phyloP scores from a whole-genome alignment of 2,329 filamentous ascomycete species.

The Sporothrix humicola region DNA sequence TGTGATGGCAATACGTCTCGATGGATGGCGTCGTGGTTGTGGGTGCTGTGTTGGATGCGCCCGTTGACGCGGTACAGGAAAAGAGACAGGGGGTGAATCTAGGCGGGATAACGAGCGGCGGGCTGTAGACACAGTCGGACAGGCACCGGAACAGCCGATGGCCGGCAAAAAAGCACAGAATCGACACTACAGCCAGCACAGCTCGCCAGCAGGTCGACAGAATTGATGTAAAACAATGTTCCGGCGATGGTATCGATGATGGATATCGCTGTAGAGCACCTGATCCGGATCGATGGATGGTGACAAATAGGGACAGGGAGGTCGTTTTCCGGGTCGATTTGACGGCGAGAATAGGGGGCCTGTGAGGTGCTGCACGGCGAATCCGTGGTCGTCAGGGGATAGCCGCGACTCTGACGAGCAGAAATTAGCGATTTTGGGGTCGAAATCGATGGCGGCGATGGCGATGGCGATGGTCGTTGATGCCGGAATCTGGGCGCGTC shows the following conservation, averaged over 20 bases:
- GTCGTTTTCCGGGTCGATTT: background rate
- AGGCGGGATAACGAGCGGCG: slow-evolving; percentile 17
- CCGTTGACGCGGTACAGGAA: slow-evolving; percentile 3
- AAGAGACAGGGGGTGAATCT: background rate
- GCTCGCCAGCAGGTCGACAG: background rate
- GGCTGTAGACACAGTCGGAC: background rate
- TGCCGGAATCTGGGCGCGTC: slow-evolving; percentile 34
- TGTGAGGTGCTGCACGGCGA: background rate
- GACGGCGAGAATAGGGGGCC: background rate
- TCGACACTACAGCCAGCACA: background rate
- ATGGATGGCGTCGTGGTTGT: background rate
- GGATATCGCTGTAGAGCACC: background rate
- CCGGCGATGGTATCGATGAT: slow-evolving; percentile 27
- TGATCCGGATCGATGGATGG: slow-evolving; percentile 6
- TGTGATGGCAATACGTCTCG: background rate
- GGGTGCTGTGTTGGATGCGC: background rate
- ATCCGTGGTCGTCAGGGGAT: background rate
- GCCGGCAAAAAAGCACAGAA: slow-evolving; percentile 20
- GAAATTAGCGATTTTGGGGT: slow-evolving; percentile 4
- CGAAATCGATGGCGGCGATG: slow-evolving; percentile 24
- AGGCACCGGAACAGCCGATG: slow-evolving; percentile 16
- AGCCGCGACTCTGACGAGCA: background rate
- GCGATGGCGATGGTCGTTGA: slow-evolving; percentile 31
- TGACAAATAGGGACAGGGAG: background rate
- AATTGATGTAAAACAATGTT: slow-evolving; percentile 14